Evolutionary conservation across 805 yeast genomes (phyloP).

Genomic region (Saturnispora gosingensis): DNA sequence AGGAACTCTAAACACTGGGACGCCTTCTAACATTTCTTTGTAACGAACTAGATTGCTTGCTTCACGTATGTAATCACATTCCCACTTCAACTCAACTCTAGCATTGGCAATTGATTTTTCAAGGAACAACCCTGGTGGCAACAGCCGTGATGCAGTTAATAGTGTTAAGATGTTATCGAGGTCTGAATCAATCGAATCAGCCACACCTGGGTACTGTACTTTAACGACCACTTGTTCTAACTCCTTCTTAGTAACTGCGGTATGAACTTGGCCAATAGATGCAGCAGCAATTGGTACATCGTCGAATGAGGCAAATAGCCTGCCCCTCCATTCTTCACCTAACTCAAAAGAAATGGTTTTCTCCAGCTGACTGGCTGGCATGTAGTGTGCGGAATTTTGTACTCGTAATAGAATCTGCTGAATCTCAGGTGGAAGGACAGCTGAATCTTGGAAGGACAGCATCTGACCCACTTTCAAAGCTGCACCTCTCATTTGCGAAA

Average conservation of each 20-base stretch:
- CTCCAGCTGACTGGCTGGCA: constrained; percentile 89
- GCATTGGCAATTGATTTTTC: constrained; percentile 93
- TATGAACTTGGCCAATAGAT: constrained; percentile 94
- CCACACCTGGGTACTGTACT: constrained; percentile 96
- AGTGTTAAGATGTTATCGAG: constrained; percentile 75
- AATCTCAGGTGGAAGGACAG: constrained; percentile 75
- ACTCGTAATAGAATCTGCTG: constrained; percentile 74
- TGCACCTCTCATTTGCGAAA: constrained; percentile 97
- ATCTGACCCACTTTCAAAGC: constrained; percentile 96
- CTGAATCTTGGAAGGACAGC: constrained; percentile 87
- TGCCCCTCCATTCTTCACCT: constrained; percentile 69
- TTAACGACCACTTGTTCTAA: constrained; percentile 81
- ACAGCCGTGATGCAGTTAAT: constrained; percentile 72
- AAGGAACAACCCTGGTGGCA: constrained; percentile 86
- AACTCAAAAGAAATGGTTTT: constrained; percentile 62
- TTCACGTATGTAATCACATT: constrained; percentile 90
- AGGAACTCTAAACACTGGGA: constrained; percentile 69
- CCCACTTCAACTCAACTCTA: constrained; percentile 90
- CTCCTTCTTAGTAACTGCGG: constrained; percentile 53
- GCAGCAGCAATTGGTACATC: constrained; percentile 95
- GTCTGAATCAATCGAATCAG: constrained; percentile 87
- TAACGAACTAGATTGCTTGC: constrained; percentile 68
- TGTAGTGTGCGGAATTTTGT: constrained; percentile 90
- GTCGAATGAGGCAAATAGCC: constrained; percentile 62
- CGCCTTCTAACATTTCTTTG: constrained; percentile 48